Percentiles rank a stretch among this genome's conserved stretches.
These are phyloP conservation scores for Torulaspora quercuum DNA, from an alignment of 805 yeast species.

Conservation along the genomic window DNA sequence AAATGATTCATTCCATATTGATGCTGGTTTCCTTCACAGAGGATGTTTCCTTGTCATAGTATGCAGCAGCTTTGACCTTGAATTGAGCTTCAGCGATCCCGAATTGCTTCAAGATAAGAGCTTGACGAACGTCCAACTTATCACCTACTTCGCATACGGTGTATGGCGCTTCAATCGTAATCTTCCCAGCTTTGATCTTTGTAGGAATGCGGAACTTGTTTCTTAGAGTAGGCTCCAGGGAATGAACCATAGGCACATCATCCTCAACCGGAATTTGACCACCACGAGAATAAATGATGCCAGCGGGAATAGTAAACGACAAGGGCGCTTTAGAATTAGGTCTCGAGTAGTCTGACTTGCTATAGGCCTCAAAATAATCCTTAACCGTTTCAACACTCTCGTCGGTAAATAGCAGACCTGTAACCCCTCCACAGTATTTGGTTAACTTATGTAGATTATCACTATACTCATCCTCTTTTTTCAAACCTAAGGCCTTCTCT, in stretches of 20 bases:
- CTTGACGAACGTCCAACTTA: conserved; percentile 81
- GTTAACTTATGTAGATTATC: conserved; percentile 74
- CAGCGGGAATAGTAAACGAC: conserved; percentile 81
- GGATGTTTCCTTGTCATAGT: conserved; percentile 60
- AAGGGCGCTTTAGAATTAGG: conserved; percentile 84
- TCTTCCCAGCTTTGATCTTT: conserved; percentile 83
- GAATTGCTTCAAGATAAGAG: conserved; percentile 86
- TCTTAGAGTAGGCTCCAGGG: conserved; percentile 90
- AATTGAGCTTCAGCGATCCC: conserved; percentile 94
- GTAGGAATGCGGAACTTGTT: conserved; percentile 89
- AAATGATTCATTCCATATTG: conserved; percentile 36
- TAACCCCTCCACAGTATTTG: conserved; percentile 64
- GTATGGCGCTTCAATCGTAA: conserved; percentile 69
- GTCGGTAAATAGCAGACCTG: conserved; percentile 85
- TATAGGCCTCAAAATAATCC: conserved; percentile 77
- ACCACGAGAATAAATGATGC: conserved; percentile 90
- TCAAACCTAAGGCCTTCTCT: conserved; percentile 86
- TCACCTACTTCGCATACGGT: conserved; percentile 79
- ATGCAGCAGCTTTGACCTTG: conserved; percentile 75
- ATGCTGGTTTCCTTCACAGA: conserved; percentile 35
- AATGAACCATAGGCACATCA: conserved; percentile 95
- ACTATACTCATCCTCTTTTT: conserved; percentile 84
- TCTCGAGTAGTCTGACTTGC: conserved; percentile 80
- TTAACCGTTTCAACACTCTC: conserved; percentile 86
- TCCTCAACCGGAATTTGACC: conserved; percentile 88